Evolutionary conservation across 768 basidiomycete genomes (phyloP).

Genomic region (Lactifluus piperatus): DNA sequence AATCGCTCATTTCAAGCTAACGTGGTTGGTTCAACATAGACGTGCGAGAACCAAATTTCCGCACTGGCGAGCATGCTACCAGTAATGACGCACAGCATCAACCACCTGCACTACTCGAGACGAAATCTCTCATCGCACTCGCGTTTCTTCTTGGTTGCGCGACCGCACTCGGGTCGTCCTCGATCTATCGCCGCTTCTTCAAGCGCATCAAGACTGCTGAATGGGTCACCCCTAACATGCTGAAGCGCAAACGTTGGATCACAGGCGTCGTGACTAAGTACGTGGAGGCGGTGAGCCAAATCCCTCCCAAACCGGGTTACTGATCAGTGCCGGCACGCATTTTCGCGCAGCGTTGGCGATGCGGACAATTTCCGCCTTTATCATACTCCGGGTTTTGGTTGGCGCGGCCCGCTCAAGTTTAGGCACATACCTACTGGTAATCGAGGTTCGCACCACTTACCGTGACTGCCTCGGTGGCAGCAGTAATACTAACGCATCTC

Average conservation of each 20-base stretch:
- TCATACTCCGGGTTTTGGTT: conserved; percentile 75
- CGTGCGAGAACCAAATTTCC: conserved; percentile 42
- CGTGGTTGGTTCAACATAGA: conserved; percentile 64
- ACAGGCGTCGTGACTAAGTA: conserved; percentile 78
- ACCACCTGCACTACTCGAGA: neutral
- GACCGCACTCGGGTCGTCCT: conserved; percentile 31
- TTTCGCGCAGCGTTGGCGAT: conserved; percentile 59
- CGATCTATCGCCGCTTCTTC: conserved; percentile 39
- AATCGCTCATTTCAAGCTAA: conserved; percentile 21
- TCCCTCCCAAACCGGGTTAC: neutral
- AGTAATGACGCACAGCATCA: neutral
- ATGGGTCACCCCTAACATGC: conserved; percentile 57
- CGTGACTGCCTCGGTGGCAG: neutral
- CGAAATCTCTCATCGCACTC: neutral
- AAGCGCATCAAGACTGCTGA: conserved; percentile 55
- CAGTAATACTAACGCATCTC: neutral
- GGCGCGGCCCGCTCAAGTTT: conserved; percentile 64
- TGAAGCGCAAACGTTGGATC: conserved; percentile 56
- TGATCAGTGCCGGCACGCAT: neutral
- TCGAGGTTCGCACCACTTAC: conserved; percentile 39
- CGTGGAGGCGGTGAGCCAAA: conserved; percentile 11
- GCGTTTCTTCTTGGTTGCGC: conserved; percentile 28
- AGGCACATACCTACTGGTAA: conserved; percentile 47
- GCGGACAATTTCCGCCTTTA: conserved; percentile 83
- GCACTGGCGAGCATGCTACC: neutral